Base-by-base conservation (phyloP, 352 stramenopile genomes). In the Globisporangium heterothallicum region DNA sequence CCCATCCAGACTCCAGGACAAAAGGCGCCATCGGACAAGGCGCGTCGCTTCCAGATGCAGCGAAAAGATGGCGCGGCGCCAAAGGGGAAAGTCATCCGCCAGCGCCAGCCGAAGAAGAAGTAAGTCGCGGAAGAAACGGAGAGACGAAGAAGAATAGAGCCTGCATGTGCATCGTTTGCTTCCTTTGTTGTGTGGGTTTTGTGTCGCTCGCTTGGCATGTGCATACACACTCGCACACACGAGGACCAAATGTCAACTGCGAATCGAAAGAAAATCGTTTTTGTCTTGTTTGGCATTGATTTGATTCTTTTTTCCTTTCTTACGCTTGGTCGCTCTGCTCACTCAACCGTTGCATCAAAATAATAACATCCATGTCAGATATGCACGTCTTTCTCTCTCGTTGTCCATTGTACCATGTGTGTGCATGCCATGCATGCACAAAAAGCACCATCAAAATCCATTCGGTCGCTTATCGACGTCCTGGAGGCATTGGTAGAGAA, bases 11-110 rank as follows among this genome's bases (percentile, higher is more conserved):
- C 78, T 50, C 67, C 65, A 4, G 76, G 67, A n/a, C 71, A 84
- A 46, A 70, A 80, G 56, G 78, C 78, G 43, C 65, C 68, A 4
- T 84, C 74, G n/a, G 69, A 88, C 64, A 86, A 88, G 55, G 74
- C 70, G 21, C 64, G 64, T 27, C 78, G 78, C 16, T 86, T 86
- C 53, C 22, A 78, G 13, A 64, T 68, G 42, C 56, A 64, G 10
- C 59, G 59, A 18, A 61, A 46, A 4, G 72, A 66, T 19, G 40
- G 49, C 24, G 47, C 22, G 4, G 45, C 58, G 5, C 70, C 73
- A 27, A 87, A 87, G 60, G 76, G 76, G 30, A 70, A 78, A 45
- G 56, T 85, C 36, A 67, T 87, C 32, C 76, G 76, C 24, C 71
- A 85, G 40, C 76, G 76, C 40, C 57, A 78, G 51, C 58, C 64